phyloP scores from a whole-genome alignment of 208 protist species.

The Histomonas meleagridis region DNA sequence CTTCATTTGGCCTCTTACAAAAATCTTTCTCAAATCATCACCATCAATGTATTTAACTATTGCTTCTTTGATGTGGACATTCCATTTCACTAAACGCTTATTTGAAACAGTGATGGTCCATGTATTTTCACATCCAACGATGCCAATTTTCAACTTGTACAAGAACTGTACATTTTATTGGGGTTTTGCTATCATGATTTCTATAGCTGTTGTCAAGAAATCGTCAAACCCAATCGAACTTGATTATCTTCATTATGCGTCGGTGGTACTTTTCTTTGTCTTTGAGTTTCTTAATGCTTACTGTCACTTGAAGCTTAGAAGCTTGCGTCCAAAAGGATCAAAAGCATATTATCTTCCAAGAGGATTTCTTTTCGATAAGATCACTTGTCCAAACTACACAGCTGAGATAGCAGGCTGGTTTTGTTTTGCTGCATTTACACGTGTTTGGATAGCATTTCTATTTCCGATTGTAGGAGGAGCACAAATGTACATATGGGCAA shows the following conservation, averaged over 20 bases:
- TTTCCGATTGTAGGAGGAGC: neutral
- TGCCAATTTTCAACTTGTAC: neutral
- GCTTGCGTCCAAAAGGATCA: neutral
- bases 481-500: neutral
- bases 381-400: conserved; percentile 7
- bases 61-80: neutral
- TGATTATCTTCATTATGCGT: neutral
- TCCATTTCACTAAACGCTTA: neutral
- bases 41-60: neutral
- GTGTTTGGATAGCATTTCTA: neutral
- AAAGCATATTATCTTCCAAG: neutral
- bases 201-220: neutral
- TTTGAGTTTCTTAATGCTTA: neutral
- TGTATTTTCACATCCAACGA: conserved; percentile 20
- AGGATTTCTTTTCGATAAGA: neutral
- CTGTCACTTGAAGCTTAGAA: neutral
- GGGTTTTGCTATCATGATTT: neutral
- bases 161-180: conserved; percentile 4
- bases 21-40: neutral
- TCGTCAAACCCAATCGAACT: neutral
- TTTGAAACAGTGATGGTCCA: neutral
- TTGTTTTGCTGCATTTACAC: neutral
- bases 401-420: neutral
- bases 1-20: neutral
- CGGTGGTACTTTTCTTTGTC: neutral